phyloP scores from a whole-genome alignment of 768 basidiomycete genomes.

The Phanerochaete carnosa region DNA sequence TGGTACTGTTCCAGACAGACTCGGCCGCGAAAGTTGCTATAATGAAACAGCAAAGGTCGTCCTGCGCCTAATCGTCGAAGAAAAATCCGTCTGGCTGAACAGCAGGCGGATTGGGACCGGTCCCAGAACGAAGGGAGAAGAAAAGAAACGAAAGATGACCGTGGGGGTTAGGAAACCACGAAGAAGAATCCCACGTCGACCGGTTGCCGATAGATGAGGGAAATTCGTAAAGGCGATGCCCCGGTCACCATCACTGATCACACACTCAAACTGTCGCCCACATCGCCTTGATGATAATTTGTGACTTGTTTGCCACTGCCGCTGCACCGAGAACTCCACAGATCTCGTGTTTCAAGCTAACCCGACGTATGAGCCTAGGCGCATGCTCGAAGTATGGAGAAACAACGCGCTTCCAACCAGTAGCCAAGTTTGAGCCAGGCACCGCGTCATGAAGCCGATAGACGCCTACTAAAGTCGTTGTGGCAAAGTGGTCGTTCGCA shows the following conservation, averaged over 20 bases:
- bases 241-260: constrained; percentile 3
- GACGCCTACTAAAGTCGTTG: too few relatives aligned
- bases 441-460: too few relatives aligned
- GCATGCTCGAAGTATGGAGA: background rate
- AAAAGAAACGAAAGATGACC: constrained; percentile 17
- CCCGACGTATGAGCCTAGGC: background rate
- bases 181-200: background rate
- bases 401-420: too few relatives aligned
- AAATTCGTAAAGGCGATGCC: background rate
- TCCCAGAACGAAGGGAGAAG: constrained; percentile 16
- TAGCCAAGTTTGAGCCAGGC: too few relatives aligned
- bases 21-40: constrained; percentile 19
- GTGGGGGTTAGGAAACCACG: constrained; percentile 2
- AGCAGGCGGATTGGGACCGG: constrained; percentile 26
- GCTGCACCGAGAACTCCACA: background rate
- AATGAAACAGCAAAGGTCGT: constrained; percentile 29
- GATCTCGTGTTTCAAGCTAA: background rate
- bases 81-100: constrained; percentile 20
- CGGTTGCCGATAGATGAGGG: constrained; percentile 8
- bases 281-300: background rate
- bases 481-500: too few relatives aligned
- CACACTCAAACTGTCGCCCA: constrained; percentile 1
- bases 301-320: background rate
- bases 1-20: constrained; percentile 19
- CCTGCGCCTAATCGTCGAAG: constrained; percentile 38